Evolutionary conservation across 139 green algal genomes (phyloP), one percentile per base, ranked within the genome.

Genomic region (Yamagishiella unicocca): DNA sequence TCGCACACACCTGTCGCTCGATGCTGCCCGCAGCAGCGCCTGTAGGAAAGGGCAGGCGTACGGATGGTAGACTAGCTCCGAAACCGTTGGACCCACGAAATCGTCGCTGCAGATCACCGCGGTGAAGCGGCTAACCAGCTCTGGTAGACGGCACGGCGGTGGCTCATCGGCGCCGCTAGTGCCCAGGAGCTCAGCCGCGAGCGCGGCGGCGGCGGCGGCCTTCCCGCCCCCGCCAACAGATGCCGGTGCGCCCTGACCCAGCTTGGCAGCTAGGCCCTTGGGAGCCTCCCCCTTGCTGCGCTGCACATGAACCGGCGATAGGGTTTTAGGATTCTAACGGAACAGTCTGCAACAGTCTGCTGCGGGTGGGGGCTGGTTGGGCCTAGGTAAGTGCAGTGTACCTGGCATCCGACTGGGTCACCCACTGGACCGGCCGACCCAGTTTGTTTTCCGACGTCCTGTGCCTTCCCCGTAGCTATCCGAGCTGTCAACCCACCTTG

Each of bases 41-140:
- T 97, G 94, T 74, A 97, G 81, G 46, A 94, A 95, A 27, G 95
- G 93, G 12, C 92, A 86, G 35, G 82, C 90, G 84, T 94, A 94
- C 4, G 70, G 53, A 87, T 94, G 89, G 19, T 79, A 89, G 35
- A 89, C 85, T 81, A 97, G 79, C 66, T 92, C 86, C 24, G 29
- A 37, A 81, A 96, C 85, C 24, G 86, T 43, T 4, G 62, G 62
- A 0, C 76, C 86, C 0, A 83, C 88, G 46, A 89, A 93, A 14
- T 94, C 92, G 25, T 91, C 88, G 2, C 66, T 61, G 21, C 91
- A 58, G 73, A 95, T 62, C 27, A 87, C 84, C 4, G 64, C 68
- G 40, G 84, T 81, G 38, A 96, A 42, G 2, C 62, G 17, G 1
- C 37, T 25, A 22, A 94, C 29, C 54, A 94, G 80, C 0, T 89